Conservation (phyloP, 768 basidiomycete genomes). For the Tephrocybe sp. region DNA sequence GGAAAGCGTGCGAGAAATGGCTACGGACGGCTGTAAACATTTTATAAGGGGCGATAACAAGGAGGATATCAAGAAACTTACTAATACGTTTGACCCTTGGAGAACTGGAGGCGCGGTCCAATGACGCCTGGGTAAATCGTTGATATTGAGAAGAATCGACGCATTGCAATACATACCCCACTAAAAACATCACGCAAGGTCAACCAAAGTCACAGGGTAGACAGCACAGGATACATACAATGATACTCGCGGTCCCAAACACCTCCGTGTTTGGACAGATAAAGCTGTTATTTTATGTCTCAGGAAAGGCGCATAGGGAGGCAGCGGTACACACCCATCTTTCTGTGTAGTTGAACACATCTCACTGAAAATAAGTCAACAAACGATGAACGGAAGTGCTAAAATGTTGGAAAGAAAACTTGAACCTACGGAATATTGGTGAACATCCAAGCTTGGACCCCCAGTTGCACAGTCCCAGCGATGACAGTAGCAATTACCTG, state of each 20-base stretch:
- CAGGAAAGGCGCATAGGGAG: neutral
- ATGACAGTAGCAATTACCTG: constrained; percentile 43
- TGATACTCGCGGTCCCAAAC: constrained; percentile 52
- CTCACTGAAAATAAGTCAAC: constrained; percentile 24
- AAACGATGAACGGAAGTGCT: neutral
- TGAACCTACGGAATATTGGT: constrained; percentile 41
- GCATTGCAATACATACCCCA: constrained; percentile 14
- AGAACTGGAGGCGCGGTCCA: constrained; percentile 56
- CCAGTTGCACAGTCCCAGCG: constrained; percentile 64
- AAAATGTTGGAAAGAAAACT: constrained; percentile 4
- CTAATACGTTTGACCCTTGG: constrained; percentile 55
- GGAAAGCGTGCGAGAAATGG: neutral
- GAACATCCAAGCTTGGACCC: constrained; percentile 67
- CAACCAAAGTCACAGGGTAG: neutral
- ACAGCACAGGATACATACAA: constrained; percentile 36
- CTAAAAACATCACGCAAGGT: constrained; percentile 16
- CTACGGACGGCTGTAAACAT: constrained; percentile 2
- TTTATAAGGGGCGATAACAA: neutral
- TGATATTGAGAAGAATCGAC: no score
- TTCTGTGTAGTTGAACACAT: constrained; percentile 46
- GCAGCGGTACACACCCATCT: constrained; percentile 29
- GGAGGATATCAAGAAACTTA: constrained; percentile 18
- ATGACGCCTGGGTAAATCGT: constrained; percentile 47
- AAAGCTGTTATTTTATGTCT: constrained; percentile 28
- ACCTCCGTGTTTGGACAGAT: constrained; percentile 53